Base-by-base conservation (phyloP, 441 rosid species). In the Lepidium campestre region DNA sequence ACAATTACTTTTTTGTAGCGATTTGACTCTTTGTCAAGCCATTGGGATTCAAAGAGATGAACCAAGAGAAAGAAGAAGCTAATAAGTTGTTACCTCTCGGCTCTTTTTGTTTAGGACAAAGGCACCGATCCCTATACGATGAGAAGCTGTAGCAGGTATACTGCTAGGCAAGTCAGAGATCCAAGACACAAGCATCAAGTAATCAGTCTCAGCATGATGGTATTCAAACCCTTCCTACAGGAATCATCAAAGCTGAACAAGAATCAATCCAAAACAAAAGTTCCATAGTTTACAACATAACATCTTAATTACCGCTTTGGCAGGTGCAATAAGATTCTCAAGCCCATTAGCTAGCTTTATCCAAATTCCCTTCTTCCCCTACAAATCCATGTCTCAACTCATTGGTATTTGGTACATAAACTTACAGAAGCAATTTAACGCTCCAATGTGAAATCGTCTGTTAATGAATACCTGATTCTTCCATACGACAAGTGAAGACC, bases 191-290 rank as follows among this genome's bases (percentile, higher is more conserved):
- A 89, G 80, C 96, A 89, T 87, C 55, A 87, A 12, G 71, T 81
- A 82, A 23, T 87, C 84, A 22, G 84, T 59, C 69, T 89, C 96
- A 0, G 91, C 93, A 61, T 89, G 93, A 71, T 89, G 96, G 55
- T 76, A 89, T 65, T 73, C 57, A 72, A 89, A 87, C 58, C 93
- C 93, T 71, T 83, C 83, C 91, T 87, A 34, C 7, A 18, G 6
- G 14, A 48, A 48, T 10, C 11, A 47, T 5, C 14, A 47, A 47
- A 45, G 27, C 27, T 19, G 27, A 45, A 47, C 31, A 47, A 35
- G 3, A 35, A 35, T 13, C 53, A 22, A 47, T 12, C 42, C 42
- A 39, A 10, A 37, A 13, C 15, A 39, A 46, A 39, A 46, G 0
- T 46, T 19, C 1, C 29, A 46, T 5, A 46, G 23, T 46, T 46